Evolutionary conservation across 2,329 filamentous ascomycete species (phyloP).

Genomic region (Didymellaceae sp.): DNA sequence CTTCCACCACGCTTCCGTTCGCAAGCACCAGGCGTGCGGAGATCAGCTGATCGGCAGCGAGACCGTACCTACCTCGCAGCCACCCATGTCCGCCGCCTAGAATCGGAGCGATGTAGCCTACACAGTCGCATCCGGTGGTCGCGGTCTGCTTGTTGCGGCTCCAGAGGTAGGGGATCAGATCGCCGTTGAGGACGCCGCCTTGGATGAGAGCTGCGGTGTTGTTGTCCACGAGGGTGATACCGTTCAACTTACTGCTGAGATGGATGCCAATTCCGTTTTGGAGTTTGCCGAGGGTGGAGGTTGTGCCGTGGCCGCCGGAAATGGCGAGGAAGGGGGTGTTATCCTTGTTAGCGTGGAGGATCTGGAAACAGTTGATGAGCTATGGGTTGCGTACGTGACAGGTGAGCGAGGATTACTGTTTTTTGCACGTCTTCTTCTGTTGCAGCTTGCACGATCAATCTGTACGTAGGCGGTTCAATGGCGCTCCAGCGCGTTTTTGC

Average conservation of each 20-base stretch:
- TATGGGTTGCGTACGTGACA: not conserved
- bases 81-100: constrained; percentile 65
- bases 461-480: constrained; percentile 22
- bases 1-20: constrained; percentile 40
- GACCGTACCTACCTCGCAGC: constrained; percentile 56
- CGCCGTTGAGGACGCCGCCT: constrained; percentile 33
- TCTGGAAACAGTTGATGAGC: constrained; percentile 6
- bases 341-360: constrained; percentile 29
- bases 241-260: not conserved
- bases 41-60: constrained; percentile 34
- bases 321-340: constrained; percentile 46
- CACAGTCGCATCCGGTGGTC: constrained; percentile 31
- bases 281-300: constrained; percentile 31
- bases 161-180: constrained; percentile 36
- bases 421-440: constrained; percentile 30
- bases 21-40: constrained; percentile 48
- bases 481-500: constrained; percentile 12
- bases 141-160: constrained; percentile 34
- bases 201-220: constrained; percentile 19
- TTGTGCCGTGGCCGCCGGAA: constrained; percentile 45
- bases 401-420: no score
- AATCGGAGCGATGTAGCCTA: constrained; percentile 62
- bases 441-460: constrained; percentile 27
- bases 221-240: not conserved
- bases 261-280: constrained; percentile 16